These are phyloP conservation scores for Elsinoe batatas DNA, from an alignment of 2,329 filamentous ascomycete genomes.

Conservation along the genomic window DNA sequence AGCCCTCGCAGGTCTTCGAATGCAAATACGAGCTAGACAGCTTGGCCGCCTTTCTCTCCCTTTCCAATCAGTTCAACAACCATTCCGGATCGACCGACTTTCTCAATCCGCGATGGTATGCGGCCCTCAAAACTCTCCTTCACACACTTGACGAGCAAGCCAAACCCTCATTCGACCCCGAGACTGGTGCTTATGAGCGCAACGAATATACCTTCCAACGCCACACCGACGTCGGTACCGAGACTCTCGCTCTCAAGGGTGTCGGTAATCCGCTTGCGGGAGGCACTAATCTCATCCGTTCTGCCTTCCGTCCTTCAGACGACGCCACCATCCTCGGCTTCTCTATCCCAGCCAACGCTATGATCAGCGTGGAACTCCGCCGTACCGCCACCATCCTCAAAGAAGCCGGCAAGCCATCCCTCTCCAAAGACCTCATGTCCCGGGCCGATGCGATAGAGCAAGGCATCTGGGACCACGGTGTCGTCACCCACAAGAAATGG, in stretches of 20 bases:
- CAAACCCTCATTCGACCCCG: constrained; percentile 64
- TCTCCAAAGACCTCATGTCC: constrained; percentile 40
- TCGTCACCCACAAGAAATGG: constrained; percentile 64
- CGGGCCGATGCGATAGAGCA: constrained; percentile 58
- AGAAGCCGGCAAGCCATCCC: constrained; percentile 45
- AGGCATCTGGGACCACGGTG: constrained; percentile 76
- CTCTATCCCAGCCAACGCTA: constrained; percentile 90
- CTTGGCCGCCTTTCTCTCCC: constrained; percentile 76
- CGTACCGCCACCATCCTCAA: constrained; percentile 62
- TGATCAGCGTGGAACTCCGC: constrained; percentile 84
- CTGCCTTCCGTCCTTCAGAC: constrained; percentile 88
- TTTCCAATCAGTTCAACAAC: constrained; percentile 78
- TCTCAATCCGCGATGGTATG: constrained; percentile 66
- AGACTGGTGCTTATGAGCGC: constrained; percentile 51
- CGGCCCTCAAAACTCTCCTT: constrained; percentile 65
- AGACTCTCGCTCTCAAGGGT: constrained; percentile 74
- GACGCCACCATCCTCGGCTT: constrained; percentile 91
- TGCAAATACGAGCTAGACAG: constrained; percentile 99
- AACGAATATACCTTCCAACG: constrained; percentile 88
- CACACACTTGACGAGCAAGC: constrained; percentile 69
- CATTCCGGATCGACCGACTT: constrained; percentile 71
- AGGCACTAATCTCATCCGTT: constrained; percentile 77
- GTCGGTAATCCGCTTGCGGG: constrained; percentile 83
- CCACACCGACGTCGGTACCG: constrained; percentile 69
- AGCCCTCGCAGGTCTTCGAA: constrained; percentile 79